Evolutionary conservation across 169 alveolate species (phyloP).

Genomic region (Cryptosporidium ubiquitum): DNA sequence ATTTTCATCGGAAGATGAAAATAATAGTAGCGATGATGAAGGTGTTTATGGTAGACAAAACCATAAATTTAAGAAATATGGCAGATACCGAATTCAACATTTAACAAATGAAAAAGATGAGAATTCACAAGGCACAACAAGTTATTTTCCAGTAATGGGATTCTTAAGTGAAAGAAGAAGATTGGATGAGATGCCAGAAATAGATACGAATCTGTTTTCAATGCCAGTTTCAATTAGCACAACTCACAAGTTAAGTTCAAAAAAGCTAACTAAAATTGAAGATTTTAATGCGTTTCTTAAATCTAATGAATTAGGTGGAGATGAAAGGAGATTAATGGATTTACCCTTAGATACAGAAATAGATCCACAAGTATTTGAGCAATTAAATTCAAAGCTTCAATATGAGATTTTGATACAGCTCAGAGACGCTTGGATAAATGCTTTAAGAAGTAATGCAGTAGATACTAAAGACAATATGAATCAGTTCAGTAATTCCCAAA

Average conservation of each 20-base stretch:
- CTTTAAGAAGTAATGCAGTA: conserved; percentile 82
- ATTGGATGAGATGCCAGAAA: conserved; percentile 67
- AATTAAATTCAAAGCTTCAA: conserved; percentile 80
- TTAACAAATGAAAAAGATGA: not conserved
- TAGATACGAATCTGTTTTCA: conserved; percentile 44
- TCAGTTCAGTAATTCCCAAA: conserved; percentile 84
- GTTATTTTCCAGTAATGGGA: conserved; percentile 55
- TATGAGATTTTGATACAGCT: conserved; percentile 84
- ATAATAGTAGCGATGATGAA: not conserved
- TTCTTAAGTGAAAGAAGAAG: conserved; percentile 68
- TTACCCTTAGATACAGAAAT: conserved; percentile 75
- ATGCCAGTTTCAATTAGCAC: conserved; percentile 31
- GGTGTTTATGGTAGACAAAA: not conserved
- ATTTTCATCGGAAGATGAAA: conserved; percentile 19
- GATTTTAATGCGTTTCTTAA: conserved; percentile 25
- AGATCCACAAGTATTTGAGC: conserved; percentile 83
- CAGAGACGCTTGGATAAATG: conserved; percentile 84
- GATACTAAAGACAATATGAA: conserved; percentile 81
- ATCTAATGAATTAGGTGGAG: not conserved
- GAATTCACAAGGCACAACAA: not conserved
- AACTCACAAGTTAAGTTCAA: not conserved
- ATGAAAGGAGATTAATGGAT: conserved; percentile 55
- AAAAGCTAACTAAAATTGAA: conserved; percentile 16
- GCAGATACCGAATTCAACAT: not conserved
- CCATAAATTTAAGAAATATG: not conserved